Percentiles rank a stretch among this genome's conserved stretches.
phyloP scores from a whole-genome alignment of 2,329 filamentous ascomycete genomes.

The Penicillium corylophilum region DNA sequence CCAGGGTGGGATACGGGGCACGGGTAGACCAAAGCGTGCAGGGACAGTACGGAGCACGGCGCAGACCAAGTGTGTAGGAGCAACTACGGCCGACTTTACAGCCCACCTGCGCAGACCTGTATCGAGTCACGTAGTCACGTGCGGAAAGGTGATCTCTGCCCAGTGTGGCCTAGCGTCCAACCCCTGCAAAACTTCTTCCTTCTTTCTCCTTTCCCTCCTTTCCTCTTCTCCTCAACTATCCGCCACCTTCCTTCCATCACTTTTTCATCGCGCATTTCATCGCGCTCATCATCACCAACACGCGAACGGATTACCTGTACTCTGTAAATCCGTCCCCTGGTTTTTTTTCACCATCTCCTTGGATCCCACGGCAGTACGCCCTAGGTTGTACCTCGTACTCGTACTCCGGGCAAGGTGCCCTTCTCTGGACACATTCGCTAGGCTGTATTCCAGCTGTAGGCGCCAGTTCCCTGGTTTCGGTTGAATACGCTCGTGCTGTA shows the following conservation, averaged over 20 bases:
- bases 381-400: slow-evolving; percentile 40
- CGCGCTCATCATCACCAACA: slow-evolving; percentile 1
- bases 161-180: slow-evolving; percentile 2
- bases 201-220: slow-evolving; percentile 6
- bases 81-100: not conserved
- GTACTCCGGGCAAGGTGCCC: slow-evolving; percentile 29
- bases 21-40: not conserved
- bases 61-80: not conserved
- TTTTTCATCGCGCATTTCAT: slow-evolving; percentile 8
- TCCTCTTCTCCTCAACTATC: slow-evolving; percentile 8
- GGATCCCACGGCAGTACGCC: slow-evolving; percentile 24
- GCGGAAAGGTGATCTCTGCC: not conserved
- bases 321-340: slow-evolving; percentile 26
- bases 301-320: slow-evolving; percentile 17
- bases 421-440: slow-evolving; percentile 31
- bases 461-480: slow-evolving; percentile 30
- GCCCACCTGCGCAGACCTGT: not conserved
- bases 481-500: slow-evolving; percentile 38
- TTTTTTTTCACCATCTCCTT: slow-evolving; percentile 7
- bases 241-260: slow-evolving; percentile 7
- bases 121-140: not conserved
- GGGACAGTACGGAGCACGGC: not conserved
- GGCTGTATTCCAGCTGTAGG: slow-evolving; percentile 43
- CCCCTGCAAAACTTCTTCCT: slow-evolving; percentile 7
- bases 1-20: not conserved